Conservation (phyloP, 2,329 filamentous ascomycete genomes). For the Xylariaceae sp. region DNA sequence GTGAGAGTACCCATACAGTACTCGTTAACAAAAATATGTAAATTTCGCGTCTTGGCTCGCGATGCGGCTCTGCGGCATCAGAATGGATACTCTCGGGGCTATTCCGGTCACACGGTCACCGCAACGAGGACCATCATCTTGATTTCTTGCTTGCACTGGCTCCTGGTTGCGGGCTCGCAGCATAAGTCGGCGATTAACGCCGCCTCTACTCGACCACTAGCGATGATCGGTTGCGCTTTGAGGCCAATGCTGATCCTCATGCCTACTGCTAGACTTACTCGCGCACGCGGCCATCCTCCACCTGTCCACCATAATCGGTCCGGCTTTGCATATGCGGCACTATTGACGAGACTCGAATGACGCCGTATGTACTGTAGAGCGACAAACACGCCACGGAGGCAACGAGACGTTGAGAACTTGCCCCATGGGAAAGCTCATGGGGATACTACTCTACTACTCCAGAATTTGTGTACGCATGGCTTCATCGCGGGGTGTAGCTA, state of each 20-base stretch:
- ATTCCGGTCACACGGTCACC: slow-evolving; percentile 13
- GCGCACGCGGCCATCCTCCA: slow-evolving; percentile 1
- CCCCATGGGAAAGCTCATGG: no score
- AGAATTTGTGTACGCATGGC: no score
- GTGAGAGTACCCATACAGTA: no score
- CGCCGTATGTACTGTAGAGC: no score
- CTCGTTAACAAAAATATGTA: no score
- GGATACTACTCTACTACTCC: no score
- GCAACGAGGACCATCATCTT: slow-evolving; percentile 1
- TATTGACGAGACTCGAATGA: background rate
- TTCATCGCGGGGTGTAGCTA: no score
- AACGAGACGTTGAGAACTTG: no score
- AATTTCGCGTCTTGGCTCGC: slow-evolving; percentile 3
- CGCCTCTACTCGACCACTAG: background rate
- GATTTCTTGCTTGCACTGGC: no score
- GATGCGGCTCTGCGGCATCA: slow-evolving; percentile 15
- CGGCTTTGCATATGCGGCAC: slow-evolving; percentile 1
- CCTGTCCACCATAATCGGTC: slow-evolving; percentile 14
- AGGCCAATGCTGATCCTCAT: background rate
- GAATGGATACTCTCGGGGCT: slow-evolving; percentile 11
- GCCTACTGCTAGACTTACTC: slow-evolving; percentile 4
- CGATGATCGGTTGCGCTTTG: slow-evolving; percentile 4
- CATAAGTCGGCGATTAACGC: background rate
- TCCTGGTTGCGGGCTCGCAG: no score
- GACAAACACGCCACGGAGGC: no score